phyloP scores from a whole-genome alignment of 495 filamentous ascomycete species.

The Viridothelium virens region DNA sequence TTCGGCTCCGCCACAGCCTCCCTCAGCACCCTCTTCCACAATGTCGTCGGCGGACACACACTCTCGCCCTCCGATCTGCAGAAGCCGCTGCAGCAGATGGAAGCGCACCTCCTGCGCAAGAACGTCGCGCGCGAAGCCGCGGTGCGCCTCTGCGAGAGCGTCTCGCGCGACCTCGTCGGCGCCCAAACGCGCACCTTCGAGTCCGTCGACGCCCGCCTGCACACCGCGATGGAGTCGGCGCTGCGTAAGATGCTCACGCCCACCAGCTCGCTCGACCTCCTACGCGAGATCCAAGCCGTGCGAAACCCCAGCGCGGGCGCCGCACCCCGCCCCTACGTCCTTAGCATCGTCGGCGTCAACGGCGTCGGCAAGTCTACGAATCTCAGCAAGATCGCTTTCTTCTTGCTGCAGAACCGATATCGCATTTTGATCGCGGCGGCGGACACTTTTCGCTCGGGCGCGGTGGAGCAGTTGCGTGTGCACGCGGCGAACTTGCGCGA shows the following conservation, averaged over 20 bases:
- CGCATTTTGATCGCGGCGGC: conserved; percentile 91
- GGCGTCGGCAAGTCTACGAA: conserved; percentile 98
- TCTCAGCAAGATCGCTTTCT: conserved; percentile 92
- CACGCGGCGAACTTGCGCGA: conserved; percentile 88
- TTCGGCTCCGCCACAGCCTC: conserved; percentile 70
- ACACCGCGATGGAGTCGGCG: conserved; percentile 77
- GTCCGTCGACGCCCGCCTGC: conserved; percentile 71
- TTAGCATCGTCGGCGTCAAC: conserved; percentile 96
- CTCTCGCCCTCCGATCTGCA: conserved; percentile 79
- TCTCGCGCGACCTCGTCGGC: conserved; percentile 79
- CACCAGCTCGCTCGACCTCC: conserved; percentile 84
- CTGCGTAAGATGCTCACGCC: conserved; percentile 92
- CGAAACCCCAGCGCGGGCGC: conserved; percentile 49
- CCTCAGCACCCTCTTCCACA: conserved; percentile 80
- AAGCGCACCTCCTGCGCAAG: conserved; percentile 88
- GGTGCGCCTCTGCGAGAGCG: conserved; percentile 80
- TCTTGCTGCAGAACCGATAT: conserved; percentile 93
- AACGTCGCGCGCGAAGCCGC: conserved; percentile 95
- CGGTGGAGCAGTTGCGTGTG: conserved; percentile 92
- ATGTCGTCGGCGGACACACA: conserved; percentile 87
- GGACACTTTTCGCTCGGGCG: conserved; percentile 95
- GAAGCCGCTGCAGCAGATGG: conserved; percentile 90
- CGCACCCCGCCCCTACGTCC: conserved; percentile 76
- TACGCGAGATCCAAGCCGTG: conserved; percentile 82
- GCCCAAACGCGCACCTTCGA: conserved; percentile 91